Evolutionary conservation across 768 basidiomycete species (phyloP).

Genomic region (Termitomyces sp.): DNA sequence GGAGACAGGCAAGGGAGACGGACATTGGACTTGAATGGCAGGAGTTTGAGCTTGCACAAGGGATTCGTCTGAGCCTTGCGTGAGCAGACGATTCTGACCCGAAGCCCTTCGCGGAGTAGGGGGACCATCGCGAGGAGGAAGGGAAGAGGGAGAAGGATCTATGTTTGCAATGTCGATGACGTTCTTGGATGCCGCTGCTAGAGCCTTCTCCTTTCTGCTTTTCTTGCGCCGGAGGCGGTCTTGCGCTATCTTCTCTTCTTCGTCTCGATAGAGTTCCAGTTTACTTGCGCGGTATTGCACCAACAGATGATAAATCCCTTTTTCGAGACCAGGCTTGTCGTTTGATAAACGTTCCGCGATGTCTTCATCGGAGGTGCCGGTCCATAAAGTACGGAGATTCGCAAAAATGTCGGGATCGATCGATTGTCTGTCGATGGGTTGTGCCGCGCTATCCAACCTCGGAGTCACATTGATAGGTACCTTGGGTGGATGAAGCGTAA

Average conservation of each 20-base stretch:
- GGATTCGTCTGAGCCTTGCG: conserved; percentile 18
- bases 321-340: conserved; percentile 83
- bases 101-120: conserved; percentile 62
- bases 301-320: conserved; percentile 92
- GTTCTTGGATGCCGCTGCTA: conserved; percentile 18
- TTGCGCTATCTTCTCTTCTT: conserved; percentile 46
- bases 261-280: conserved; percentile 72
- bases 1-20: conserved; percentile 23
- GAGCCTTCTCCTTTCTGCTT: conserved; percentile 25
- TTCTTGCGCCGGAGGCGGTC: conserved; percentile 33
- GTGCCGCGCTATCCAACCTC: conserved; percentile 62
- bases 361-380: conserved; percentile 68
- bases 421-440: conserved; percentile 58
- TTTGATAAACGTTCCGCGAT: conserved; percentile 67
- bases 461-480: conserved; percentile 43
- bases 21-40: conserved; percentile 14
- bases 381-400: conserved; percentile 92
- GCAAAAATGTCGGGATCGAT: conserved; percentile 89
- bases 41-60: conserved; percentile 4
- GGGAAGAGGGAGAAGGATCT: conserved; percentile 26
- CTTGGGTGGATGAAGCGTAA: conserved; percentile 50
- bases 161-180: conserved; percentile 18
- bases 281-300: conserved; percentile 76
- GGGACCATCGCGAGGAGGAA: conserved; percentile 54
- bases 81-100: conserved; percentile 22